Base-by-base conservation (phyloP, 352 stramenopile genomes). In the Pythium angustatum region DNA sequence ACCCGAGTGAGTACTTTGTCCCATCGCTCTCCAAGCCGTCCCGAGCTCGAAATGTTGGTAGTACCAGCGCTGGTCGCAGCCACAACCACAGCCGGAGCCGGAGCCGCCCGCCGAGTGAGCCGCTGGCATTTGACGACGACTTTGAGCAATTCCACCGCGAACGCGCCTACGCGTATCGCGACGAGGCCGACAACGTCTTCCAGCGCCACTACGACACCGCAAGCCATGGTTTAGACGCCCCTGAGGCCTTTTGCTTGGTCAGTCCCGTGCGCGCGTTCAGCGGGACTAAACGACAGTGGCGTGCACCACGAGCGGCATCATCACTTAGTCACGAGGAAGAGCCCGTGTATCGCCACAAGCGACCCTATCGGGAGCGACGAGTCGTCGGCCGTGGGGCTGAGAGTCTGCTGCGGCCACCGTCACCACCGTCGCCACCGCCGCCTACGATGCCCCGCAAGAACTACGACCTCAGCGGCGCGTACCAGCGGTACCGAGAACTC, bases 401-500 rank as follows among this genome's bases (percentile, higher is more conserved):
- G n/a, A n/a, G n/a, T n/a, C n/a, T n/a, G n/a, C n/a, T n/a, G n/a
- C n/a, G n/a, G n/a, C n/a, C 28, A 33, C 21, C 19, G 3, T 15
- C 15, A 24, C 31, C 31, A 34, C 17, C 22, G 17, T 44, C 36
- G 38, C n/a, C 58, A 33, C 33, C 36, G 19, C 24, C 26, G 27
- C 27, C 22, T 10, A 14, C 3, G 15, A 47, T 53, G 31, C 49
- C 40, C 1, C 59, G 50, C 22, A 59, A 66, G 50, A 66, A 55
- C 59, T 60, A 66, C 50, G 59, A 66, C 11, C 40, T 66, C 10
- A 60, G 59, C 15, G 21, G 31, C 15, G 49, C 50, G 5, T 66
- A 66, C 50, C 48, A 60, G 40, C 49, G 40, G 12, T 60, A 66
- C 31, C 41, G 59, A 33, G 59, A 60, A 41, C 34, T 66, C 14